phyloP scores from a whole-genome alignment of 163 green algal species.

The Scenedesmus sp. region DNA sequence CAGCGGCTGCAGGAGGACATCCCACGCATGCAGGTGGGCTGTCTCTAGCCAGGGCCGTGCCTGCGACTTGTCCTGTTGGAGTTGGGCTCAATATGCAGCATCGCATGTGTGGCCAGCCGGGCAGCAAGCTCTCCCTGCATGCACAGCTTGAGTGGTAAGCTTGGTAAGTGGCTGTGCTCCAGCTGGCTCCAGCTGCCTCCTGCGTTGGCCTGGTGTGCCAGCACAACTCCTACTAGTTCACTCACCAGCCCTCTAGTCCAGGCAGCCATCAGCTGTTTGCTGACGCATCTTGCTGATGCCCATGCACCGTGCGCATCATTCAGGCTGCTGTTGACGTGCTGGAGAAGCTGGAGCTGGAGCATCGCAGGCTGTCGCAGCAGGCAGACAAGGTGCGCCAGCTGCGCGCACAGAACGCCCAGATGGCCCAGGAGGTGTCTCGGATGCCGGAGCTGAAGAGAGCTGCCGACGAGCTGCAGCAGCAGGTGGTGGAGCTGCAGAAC shows the following conservation, averaged over 20 bases:
- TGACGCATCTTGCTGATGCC: neutral
- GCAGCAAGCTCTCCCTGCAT: neutral
- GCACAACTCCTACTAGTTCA: too few species aligned
- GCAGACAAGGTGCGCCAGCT: conserved; percentile 27
- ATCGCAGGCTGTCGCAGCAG: conserved; percentile 30
- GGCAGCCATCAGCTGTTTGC: too few species aligned
- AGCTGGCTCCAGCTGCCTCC: neutral
- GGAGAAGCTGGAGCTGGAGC: conserved; percentile 33
- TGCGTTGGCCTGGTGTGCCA: too few species aligned
- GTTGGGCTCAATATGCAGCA: too few species aligned
- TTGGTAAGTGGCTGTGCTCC: neutral
- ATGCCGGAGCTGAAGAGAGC: conserved; percentile 34
- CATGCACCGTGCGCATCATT: neutral
- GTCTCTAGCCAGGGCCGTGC: neutral
- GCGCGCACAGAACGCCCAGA: conserved; percentile 25
- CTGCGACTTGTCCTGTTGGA: neutral
- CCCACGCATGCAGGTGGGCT: neutral
- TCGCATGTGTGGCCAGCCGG: too few species aligned
- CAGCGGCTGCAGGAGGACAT: conserved; percentile 5
- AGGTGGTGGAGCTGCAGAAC: conserved; percentile 34
- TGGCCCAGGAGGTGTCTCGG: conserved; percentile 39
- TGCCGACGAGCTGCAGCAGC: conserved; percentile 42
- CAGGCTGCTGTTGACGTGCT: conserved; percentile 20
- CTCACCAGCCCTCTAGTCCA: too few species aligned
- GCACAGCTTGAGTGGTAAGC: neutral